Conservation (phyloP, 2,329 filamentous ascomycete species). For the Aspergillus fumigatus region DNA sequence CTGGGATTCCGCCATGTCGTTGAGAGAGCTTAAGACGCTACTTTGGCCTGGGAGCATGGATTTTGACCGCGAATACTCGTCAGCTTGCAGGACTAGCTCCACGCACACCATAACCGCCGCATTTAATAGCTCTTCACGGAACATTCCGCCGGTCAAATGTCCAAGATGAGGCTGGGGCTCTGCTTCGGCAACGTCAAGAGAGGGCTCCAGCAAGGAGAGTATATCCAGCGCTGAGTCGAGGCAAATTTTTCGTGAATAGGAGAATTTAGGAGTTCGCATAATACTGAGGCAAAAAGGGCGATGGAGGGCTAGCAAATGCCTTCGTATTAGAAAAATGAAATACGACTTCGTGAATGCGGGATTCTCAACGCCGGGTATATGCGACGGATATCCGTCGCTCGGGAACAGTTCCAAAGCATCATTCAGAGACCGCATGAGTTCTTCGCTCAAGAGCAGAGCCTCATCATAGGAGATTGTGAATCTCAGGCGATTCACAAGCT, state of each 20-base stretch:
- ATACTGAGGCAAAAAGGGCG: constrained; percentile 37
- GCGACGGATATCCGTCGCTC: constrained; percentile 8
- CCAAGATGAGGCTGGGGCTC: constrained; percentile 26
- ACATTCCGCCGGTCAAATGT: constrained; percentile 30
- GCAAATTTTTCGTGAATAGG: constrained; percentile 36
- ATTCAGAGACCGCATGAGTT: constrained; percentile 22
- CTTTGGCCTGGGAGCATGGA: constrained; percentile 7
- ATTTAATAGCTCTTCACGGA: constrained; percentile 32
- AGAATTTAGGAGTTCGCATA: constrained; percentile 28
- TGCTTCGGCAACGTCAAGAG: constrained; percentile 11
- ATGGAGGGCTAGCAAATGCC: constrained; percentile 55
- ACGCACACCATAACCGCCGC: constrained; percentile 30
- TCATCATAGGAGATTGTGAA: constrained; percentile 32
- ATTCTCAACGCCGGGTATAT: constrained; percentile 6
- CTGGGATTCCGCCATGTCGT: constrained; percentile 29
- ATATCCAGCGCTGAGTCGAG: constrained; percentile 33
- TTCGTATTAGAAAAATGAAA: constrained; percentile 49
- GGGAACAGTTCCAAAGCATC: constrained; percentile 21
- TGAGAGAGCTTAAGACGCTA: constrained; percentile 14
- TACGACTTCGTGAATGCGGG: constrained; percentile 33
- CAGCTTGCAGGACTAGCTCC: constrained; percentile 27
- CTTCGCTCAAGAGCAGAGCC: constrained; percentile 26
- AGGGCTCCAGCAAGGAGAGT: constrained; percentile 27
- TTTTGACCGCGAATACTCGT: constrained; percentile 17
- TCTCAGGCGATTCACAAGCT: constrained; percentile 26